Conservation (phyloP, 805 yeast species). For the Danielozyma ontarioensis region DNA sequence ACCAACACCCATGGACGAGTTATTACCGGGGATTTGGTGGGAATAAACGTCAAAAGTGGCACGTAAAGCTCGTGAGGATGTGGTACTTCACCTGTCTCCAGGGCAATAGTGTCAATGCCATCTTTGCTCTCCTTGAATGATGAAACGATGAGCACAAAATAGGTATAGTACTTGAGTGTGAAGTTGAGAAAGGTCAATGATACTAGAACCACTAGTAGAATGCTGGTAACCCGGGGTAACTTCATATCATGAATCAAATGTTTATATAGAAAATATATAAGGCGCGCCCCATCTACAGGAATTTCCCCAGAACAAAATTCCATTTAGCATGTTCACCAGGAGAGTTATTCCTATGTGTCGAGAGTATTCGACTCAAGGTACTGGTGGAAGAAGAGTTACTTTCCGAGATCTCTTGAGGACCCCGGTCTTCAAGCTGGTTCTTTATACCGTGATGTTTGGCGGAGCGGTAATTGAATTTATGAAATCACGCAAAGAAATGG, state of each 20-base stretch:
- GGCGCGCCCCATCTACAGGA: too few species aligned
- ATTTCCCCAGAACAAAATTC: too few species aligned
- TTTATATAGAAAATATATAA: too few species aligned
- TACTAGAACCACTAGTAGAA: slow-evolving; percentile 27
- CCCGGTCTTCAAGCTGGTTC: slow-evolving; percentile 33
- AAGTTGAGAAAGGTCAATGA: slow-evolving; percentile 29
- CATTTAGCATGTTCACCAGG: too few species aligned
- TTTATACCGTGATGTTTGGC: slow-evolving; percentile 35
- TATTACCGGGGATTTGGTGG: slow-evolving; percentile 35
- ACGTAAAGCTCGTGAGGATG: slow-evolving; percentile 44
- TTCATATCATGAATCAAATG: too few species aligned
- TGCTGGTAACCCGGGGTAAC: slow-evolving; percentile 29
- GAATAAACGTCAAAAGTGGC: slow-evolving; percentile 47
- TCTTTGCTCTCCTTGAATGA: slow-evolving; percentile 19
- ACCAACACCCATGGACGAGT: slow-evolving; percentile 47
- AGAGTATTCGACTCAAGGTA: neutral
- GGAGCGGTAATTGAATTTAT: slow-evolving; percentile 46
- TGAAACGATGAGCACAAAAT: slow-evolving; percentile 29
- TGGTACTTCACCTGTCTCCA: slow-evolving; percentile 34
- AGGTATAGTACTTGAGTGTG: slow-evolving; percentile 32
- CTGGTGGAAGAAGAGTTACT: slow-evolving; percentile 2
- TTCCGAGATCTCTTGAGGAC: slow-evolving; percentile 25
- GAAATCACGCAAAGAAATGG: slow-evolving; percentile 40
- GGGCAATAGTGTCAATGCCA: slow-evolving; percentile 19
- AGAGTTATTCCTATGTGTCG: too few species aligned